A percentile compares a stretch with the other conserved stretches of the same genome.
These are phyloP conservation scores for Boletus subcaerulescens DNA, from an alignment of 768 basidiomycete genomes.

Conservation along the genomic window DNA sequence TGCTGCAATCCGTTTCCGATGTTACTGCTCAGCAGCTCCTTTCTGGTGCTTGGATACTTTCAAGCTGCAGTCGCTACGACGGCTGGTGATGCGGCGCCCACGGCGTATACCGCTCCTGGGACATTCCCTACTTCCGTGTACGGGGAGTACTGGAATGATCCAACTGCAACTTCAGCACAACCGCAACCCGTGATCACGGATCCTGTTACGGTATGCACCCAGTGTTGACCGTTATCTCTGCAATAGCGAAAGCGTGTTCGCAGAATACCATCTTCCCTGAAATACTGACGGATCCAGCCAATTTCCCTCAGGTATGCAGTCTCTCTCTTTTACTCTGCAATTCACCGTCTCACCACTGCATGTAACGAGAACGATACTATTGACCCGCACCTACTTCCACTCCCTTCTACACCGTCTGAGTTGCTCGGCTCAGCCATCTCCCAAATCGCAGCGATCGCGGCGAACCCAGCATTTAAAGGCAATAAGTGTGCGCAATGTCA, in stretches of 20 bases:
- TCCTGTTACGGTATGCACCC: constrained; percentile 49
- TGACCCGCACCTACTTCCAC: constrained; percentile 44
- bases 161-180: constrained; percentile 67
- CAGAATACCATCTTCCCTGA: constrained; percentile 56
- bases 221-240: neutral
- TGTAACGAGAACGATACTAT: constrained; percentile 36
- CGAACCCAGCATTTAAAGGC: constrained; percentile 35
- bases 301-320: constrained; percentile 40
- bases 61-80: neutral
- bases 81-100: neutral
- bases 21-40: too few species aligned
- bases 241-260: neutral
- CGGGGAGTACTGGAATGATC: constrained; percentile 37
- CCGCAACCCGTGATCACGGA: constrained; percentile 70
- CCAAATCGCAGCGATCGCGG: constrained; percentile 36
- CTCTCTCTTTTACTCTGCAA: neutral
- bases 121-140: constrained; percentile 60
- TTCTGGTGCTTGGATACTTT: neutral
- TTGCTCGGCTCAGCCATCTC: constrained; percentile 37
- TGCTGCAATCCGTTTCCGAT: too few species aligned
- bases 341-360: neutral
- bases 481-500: constrained; percentile 38
- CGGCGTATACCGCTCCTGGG: constrained; percentile 57
- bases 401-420: constrained; percentile 24
- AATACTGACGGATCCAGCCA: neutral